phyloP scores from a whole-genome alignment of 352 stramenopile genomes.

The Elongisporangium senticosum region DNA sequence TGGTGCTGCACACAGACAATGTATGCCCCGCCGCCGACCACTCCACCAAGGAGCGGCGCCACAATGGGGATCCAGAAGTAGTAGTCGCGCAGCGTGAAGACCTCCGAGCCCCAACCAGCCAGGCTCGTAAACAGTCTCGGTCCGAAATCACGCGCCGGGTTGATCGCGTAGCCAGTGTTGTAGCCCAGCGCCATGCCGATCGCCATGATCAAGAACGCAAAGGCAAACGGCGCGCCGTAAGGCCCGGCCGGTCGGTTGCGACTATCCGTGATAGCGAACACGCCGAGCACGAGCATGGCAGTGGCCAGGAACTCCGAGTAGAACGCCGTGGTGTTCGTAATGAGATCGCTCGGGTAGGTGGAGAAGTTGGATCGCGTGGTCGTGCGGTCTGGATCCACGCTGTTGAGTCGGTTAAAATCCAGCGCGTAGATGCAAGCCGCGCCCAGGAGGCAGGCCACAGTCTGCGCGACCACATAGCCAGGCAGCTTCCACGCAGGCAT shows the following conservation, averaged over 20 bases:
- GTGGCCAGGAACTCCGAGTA: conserved; percentile 50
- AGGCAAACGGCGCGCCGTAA: conserved; percentile 28
- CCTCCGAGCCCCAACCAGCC: conserved; percentile 27
- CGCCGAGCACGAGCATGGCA: conserved; percentile 36
- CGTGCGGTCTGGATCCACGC: conserved; percentile 35
- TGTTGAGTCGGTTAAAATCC: conserved; percentile 39
- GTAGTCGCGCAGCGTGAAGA: conserved; percentile 22
- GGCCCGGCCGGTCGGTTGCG: conserved; percentile 31
- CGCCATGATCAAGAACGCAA: conserved; percentile 49
- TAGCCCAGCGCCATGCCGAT: conserved; percentile 60
- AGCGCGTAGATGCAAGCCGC: conserved; percentile 36
- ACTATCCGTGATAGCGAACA: conserved; percentile 44
- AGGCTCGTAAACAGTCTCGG: conserved; percentile 22
- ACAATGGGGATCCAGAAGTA: conserved; percentile 45
- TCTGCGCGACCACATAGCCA: conserved; percentile 34
- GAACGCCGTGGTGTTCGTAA: conserved; percentile 43
- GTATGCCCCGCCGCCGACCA: conserved; percentile 15
- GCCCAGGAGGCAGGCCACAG: conserved; percentile 33
- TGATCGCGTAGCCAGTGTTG: conserved; percentile 39
- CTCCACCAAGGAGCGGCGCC: conserved; percentile 20
- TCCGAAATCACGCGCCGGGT: conserved; percentile 32
- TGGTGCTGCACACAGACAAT: conserved; percentile 19
- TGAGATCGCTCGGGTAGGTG: conserved; percentile 34
- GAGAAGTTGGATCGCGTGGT: conserved; percentile 39
- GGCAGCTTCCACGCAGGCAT: conserved; percentile 44